Base-by-base conservation (phyloP, 2,329 filamentous ascomycete species). In the Talaromyces amestolkiae region DNA sequence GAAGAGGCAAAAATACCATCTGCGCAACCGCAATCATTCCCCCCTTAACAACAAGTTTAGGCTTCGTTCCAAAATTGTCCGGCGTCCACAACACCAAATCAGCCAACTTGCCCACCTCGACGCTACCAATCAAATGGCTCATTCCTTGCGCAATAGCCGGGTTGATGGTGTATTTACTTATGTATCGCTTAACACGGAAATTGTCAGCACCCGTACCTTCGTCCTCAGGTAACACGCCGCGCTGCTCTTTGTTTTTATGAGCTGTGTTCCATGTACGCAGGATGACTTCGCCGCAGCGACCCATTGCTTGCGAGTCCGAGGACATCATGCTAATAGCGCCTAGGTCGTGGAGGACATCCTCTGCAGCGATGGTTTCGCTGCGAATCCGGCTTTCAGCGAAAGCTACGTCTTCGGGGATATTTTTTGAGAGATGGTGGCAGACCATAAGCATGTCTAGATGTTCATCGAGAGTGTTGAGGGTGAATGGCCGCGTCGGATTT, bases 401-500 rank as follows among this genome's bases (percentile, higher is more conserved):
- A 1, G 93, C 93, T 15, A 98, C 90, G 75, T 98, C 94, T 80
- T 98, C 94, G 65, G 93, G 92, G 66, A 97, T 97, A 78, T 97
- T 89, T 78, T 91, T 92, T 61, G 89, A 93, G 10, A 98, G 83
- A 74, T 98, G 94, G 78, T 98, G 94, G 82, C 94, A 98, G 43
- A 97, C 92, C 94, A 97, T 97, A 56, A 97, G 82, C 94, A 98
- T 98, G 80, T 98, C 94, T 15, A 97, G 86, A 79, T 98, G 94
- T 79, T 98, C 94, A 74, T 97, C 94, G 0, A 98, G 85, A 0
- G 94, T 98, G 81, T 98, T 97, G 69, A 85, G 84, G 1, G 94
- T 98, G 78, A 89, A 97, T 0, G 94, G 94, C 2, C 93, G 85
- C 1, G 94, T 98, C 0, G 94, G 94, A 76, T 97, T 98, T 0